These are phyloP conservation scores for Datura wrightii DNA, from an alignment of 257 asterid species.

Conservation along the genomic window DNA sequence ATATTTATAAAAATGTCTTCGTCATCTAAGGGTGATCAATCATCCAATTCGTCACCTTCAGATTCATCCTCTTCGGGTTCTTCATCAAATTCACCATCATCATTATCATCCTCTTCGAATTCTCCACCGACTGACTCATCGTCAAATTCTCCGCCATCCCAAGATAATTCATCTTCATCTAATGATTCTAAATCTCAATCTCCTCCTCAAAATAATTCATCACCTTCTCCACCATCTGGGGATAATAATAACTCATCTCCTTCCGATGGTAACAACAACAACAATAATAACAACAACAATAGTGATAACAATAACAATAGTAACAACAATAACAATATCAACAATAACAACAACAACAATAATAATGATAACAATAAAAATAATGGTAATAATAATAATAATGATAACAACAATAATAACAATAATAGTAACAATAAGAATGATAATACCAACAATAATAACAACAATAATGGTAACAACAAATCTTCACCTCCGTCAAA, in stretches of 20 bases:
- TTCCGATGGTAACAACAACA: neutral
- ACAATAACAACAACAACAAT: too few relatives aligned
- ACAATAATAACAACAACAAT: neutral
- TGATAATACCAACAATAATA: neutral
- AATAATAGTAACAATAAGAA: neutral
- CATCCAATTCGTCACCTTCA: constrained; percentile 27
- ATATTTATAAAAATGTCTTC: constrained; percentile 24
- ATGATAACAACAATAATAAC: neutral
- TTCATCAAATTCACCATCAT: constrained; percentile 25
- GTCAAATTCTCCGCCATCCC: constrained; percentile 26
- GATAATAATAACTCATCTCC: constrained; percentile 8
- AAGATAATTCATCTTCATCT: constrained; percentile 23
- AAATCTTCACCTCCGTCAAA: constrained; percentile 19
- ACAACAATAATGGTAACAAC: neutral
- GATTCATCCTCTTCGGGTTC: constrained; percentile 23
- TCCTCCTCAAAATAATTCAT: constrained; percentile 12
- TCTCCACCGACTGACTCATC: constrained; percentile 19
- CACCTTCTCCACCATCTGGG: neutral
- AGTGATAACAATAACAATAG: neutral
- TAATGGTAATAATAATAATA: neutral
- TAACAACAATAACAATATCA: neutral
- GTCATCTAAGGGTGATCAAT: constrained; percentile 24
- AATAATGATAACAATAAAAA: neutral
- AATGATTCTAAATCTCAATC: constrained; percentile 11
- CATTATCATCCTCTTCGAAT: constrained; percentile 17